Conservation (phyloP, 148 eudicot species). For the Rhododendron williamsianum region DNA sequence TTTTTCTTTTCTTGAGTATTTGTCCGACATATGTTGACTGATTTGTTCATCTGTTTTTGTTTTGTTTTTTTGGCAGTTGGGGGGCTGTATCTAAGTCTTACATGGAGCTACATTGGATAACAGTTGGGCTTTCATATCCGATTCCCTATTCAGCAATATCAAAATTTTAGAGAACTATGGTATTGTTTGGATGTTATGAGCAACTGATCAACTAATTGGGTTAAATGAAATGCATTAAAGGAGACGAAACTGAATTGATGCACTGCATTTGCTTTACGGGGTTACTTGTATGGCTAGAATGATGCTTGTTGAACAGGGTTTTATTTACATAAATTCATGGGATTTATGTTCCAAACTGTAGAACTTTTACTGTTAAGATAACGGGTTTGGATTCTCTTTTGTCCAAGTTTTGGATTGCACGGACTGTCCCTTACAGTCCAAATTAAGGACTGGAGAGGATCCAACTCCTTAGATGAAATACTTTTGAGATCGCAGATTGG, state of each 20-base stretch:
- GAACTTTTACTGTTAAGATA: not conserved
- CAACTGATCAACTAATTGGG: not conserved
- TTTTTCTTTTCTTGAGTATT: not conserved
- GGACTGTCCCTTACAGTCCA: too few species aligned
- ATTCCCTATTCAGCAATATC: not conserved
- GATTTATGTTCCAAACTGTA: not conserved
- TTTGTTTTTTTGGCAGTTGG: constrained; percentile 55
- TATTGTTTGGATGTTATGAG: not conserved
- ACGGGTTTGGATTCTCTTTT: too few species aligned
- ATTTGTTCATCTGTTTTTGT: constrained; percentile 6
- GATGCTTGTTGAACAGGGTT: not conserved
- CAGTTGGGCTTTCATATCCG: not conserved
- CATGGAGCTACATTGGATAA: constrained; percentile 6
- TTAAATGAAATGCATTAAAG: too few species aligned
- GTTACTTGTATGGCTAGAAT: not conserved
- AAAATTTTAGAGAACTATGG: not conserved
- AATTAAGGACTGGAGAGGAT: too few species aligned
- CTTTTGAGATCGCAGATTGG: not conserved
- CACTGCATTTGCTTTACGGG: not conserved
- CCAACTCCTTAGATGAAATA: too few species aligned
- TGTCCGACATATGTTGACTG: not conserved
- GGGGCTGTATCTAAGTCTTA: constrained; percentile 59
- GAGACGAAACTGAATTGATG: not conserved
- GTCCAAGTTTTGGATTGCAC: too few species aligned
- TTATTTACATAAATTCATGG: not conserved